Base-by-base conservation (phyloP, 2,329 filamentous ascomycete species). In the Orbilia javanica region DNA sequence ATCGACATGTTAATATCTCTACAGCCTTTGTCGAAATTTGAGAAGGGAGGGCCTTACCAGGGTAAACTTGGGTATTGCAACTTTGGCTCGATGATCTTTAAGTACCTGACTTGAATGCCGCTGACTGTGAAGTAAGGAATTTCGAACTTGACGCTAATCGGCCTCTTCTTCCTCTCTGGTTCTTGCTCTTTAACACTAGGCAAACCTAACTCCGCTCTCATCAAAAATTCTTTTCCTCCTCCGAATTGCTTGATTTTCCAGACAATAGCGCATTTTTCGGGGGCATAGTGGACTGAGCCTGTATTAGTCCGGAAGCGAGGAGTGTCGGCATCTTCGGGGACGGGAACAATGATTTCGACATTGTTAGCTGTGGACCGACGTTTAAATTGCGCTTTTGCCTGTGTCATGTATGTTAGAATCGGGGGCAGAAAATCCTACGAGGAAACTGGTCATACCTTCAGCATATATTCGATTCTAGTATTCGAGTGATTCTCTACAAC, bases 221-320 rank as follows among this genome's bases (percentile, higher is more conserved):
- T 99, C 81, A 99, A 87, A 83, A 99, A 99, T 84, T 99, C 96
- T 85, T 99, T 99, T 81, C 91, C 90, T n/a, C 96, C 96, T 52
- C 96, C 96, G 84, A 99, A 99, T 83, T 99, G 96, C 87, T 99
- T 99, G 84, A 99, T 99, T 87, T 99, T 99, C 96, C 96, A 99
- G 63, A 99, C 92, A 81, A 99, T 99, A 75, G 95, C 95, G 80
- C 93, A 96, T 83, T 97, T 95, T 85, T 99, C 96, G 0, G 96
- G 96, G 3, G 95, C 95, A 84, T 99, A 99, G 86, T 99, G 96
- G 11, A 99, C 96, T 31, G 92, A 93, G 69, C 96, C 96, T 79
- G 99, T 96, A 84, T 98, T 99, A 39, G 96, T 99, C 66, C 96
- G 90, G 89, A 99, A 99, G 52, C 96, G 91, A 10, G 96, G 96